Conservation (phyloP, 768 basidiomycete species). For the Pleurotus citrinopileatus region DNA sequence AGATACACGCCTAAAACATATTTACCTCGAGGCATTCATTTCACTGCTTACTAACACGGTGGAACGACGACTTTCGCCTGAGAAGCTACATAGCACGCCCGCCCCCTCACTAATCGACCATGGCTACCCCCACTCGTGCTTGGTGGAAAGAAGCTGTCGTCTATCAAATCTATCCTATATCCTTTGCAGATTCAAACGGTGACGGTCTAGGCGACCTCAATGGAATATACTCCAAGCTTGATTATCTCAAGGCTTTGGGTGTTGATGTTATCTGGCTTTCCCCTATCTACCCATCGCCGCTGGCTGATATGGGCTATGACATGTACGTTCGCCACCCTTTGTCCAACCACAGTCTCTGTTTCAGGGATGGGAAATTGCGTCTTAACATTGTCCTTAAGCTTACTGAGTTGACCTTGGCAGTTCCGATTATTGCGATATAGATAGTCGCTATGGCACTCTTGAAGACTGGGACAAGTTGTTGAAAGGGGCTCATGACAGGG, state of each 20-base stretch:
- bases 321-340: slow-evolving; percentile 45
- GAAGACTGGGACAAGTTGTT: slow-evolving; percentile 57
- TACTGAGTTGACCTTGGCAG: slow-evolving; percentile 30
- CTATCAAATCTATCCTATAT: slow-evolving; percentile 72
- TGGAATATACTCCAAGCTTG: slow-evolving; percentile 61
- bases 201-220: slow-evolving; percentile 70
- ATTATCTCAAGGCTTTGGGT: slow-evolving; percentile 67
- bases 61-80: too few species aligned
- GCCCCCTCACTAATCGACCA: too few species aligned
- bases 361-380: background rate
- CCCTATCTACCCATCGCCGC: slow-evolving; percentile 67
- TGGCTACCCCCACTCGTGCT: slow-evolving; percentile 8
- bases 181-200: slow-evolving; percentile 70
- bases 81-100: too few species aligned
- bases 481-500: slow-evolving; percentile 52
- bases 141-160: slow-evolving; percentile 63
- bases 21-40: too few species aligned
- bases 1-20: too few species aligned
- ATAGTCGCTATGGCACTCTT: slow-evolving; percentile 63
- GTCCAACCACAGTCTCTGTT: too few species aligned
- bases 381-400: background rate
- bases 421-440: slow-evolving; percentile 62
- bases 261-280: slow-evolving; percentile 69
- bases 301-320: slow-evolving; percentile 75
- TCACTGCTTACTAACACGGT: too few species aligned